Evolutionary conservation across 768 basidiomycete species (phyloP), one percentile per base, ranked within the genome.

Genomic region (Panus rudis): DNA sequence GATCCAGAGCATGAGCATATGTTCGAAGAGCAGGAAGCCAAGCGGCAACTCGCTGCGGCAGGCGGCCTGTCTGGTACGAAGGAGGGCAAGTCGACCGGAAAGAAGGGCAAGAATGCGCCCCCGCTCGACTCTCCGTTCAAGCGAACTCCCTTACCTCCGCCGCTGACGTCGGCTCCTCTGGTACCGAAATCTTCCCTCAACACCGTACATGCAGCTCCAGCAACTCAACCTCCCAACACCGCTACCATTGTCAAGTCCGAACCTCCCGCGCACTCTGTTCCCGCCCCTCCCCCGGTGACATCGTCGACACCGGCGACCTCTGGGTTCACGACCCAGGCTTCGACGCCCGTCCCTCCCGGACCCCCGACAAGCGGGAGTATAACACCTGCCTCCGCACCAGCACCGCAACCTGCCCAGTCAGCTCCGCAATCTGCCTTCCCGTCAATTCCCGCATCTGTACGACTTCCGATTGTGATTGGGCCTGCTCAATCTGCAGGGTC

Each of bases 391-490:
- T 50, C 55, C 20, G 42, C 51, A 21, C 34, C 52, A 39, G 40
- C 57, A 7, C 38, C 45, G 17, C 31, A 54, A 10, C 4, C 45
- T 13, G 13, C 45, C 19, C n/a, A n/a, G n/a, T n/a, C n/a, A n/a
- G n/a, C n/a, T n/a, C 17, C 48, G 4, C 43, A 41, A 30, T 40
- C 40, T n/a, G 42, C 48, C n/a, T 48, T 56, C 14, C 49, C 56
- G 19, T 49, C 59, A 2, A 57, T 66, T 14, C 63, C 71, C 20
- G 54, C 65, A 13, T 57, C 59, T 42, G 82, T 88, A 24, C 75
- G 78, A 37, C 73, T 90, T 37, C 88, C 90, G 7, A 89, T 92
- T 47, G 61, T 87, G 27, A 69, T 92, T 32, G 82, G 80, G 6
- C 79, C 84, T 30, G 75, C 84, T 54, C 90, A 76, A 21, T 71